These are phyloP conservation scores for Ceratocystis variospora DNA, from an alignment of 2,329 filamentous ascomycete species.

Conservation along the genomic window DNA sequence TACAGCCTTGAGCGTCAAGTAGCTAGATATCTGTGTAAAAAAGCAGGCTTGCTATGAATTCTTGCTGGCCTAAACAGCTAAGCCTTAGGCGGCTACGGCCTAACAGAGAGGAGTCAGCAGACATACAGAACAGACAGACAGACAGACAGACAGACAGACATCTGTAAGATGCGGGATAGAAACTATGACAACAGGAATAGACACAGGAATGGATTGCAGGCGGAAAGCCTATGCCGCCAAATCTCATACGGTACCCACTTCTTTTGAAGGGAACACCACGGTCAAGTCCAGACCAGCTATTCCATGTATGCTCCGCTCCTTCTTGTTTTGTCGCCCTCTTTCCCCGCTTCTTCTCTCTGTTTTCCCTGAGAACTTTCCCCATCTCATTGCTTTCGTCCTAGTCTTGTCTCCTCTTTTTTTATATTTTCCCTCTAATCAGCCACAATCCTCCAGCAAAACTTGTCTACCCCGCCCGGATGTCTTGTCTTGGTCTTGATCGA, in stretches of 20 bases:
- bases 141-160: neutral
- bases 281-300: neutral
- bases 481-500: neutral
- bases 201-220: neutral
- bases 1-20: neutral
- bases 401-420: neutral
- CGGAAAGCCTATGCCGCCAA: neutral
- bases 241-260: neutral
- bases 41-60: neutral
- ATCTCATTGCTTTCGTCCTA: neutral
- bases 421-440: neutral
- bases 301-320: neutral
- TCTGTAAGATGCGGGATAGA: too few relatives aligned
- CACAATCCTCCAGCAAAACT: slow-evolving; percentile 2
- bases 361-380: neutral
- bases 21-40: neutral
- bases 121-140: neutral
- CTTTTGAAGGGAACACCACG: neutral
- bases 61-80: too few relatives aligned
- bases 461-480: neutral
- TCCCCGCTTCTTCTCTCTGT: slow-evolving; percentile 1
- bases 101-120: neutral
- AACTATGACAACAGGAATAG: neutral
- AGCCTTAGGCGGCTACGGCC: too few relatives aligned
- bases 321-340: neutral